Evolutionary conservation across 2,329 filamentous ascomycete genomes (phyloP).

Genomic region (Davidsoniella neocaledoniae): DNA sequence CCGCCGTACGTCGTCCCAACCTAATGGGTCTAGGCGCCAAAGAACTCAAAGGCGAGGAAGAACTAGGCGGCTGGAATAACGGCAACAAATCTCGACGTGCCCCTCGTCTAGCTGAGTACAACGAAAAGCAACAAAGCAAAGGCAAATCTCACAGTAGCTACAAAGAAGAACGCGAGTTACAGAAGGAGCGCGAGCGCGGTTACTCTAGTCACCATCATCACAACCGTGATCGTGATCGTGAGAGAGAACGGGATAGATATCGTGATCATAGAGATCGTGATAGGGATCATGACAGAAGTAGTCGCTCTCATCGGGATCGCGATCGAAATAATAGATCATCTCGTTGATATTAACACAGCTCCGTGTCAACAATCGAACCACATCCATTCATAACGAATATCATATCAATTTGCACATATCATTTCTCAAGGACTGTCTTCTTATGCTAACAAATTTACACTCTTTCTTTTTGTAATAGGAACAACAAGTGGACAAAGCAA

Average conservation of each 20-base stretch:
- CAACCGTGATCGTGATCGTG: constrained; percentile 15
- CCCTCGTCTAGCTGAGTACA: constrained; percentile 34
- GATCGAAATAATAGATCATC: neutral
- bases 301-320: neutral
- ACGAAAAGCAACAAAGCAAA: constrained; percentile 25
- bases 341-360: neutral
- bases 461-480: too few species aligned
- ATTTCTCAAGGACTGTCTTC: too few species aligned
- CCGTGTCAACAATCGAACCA: too few species aligned
- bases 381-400: too few species aligned
- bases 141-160: constrained; percentile 28
- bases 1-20: constrained; percentile 57
- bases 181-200: constrained; percentile 22
- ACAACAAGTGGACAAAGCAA: too few species aligned
- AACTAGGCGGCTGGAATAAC: constrained; percentile 68
- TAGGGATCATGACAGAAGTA: neutral
- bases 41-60: constrained; percentile 52
- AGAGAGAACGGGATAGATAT: constrained; percentile 22
- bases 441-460: too few species aligned
- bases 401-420: too few species aligned
- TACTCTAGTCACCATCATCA: constrained; percentile 7
- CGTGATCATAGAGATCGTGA: constrained; percentile 15
- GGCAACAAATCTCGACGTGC: constrained; percentile 29
- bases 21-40: constrained; percentile 82
- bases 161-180: constrained; percentile 29